These are phyloP conservation scores for Dillenia suffruticosa DNA, from an alignment of 164 flowering plant genomes.

Conservation along the genomic window DNA sequence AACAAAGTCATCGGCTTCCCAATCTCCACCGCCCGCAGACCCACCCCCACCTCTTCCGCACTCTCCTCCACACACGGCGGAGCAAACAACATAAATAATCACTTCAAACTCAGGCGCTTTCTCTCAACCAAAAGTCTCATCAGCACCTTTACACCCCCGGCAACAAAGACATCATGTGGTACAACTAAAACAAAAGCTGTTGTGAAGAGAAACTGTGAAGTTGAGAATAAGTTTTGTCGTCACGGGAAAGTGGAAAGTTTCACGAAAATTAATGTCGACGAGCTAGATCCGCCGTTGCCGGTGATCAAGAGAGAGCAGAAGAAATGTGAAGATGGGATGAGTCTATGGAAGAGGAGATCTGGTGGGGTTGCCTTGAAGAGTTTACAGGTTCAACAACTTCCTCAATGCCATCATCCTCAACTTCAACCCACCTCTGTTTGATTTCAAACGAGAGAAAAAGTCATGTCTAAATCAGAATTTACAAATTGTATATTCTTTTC, in stretches of 20 bases:
- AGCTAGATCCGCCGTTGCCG: conserved; percentile 77
- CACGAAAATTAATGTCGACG: conserved; percentile 22
- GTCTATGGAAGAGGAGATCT: conserved; percentile 62
- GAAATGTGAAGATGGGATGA: conserved; percentile 17
- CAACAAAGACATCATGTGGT: no score
- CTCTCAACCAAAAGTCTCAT: conserved; percentile 33
- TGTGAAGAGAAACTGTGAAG: neutral
- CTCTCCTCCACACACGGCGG: neutral
- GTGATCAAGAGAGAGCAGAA: conserved; percentile 33
- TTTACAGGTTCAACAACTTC: conserved; percentile 40
- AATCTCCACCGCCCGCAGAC: conserved; percentile 5
- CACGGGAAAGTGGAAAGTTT: neutral
- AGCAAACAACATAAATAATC: conserved; percentile 10
- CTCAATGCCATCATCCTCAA: conserved; percentile 3
- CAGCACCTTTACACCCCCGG: neutral
- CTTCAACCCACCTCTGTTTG: conserved; percentile 20
- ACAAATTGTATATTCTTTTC: no score
- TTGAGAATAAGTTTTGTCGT: neutral
- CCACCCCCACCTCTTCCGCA: conserved; percentile 7
- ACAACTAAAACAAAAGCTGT: conserved; percentile 9
- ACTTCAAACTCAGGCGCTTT: conserved; percentile 39
- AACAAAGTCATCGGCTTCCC: conserved; percentile 34
- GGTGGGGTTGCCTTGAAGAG: conserved; percentile 31
- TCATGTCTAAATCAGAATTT: no score
- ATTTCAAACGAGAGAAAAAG: no score